phyloP scores from a whole-genome alignment of 2,329 filamentous ascomycete species.

The Aaosphaeria arxii region DNA sequence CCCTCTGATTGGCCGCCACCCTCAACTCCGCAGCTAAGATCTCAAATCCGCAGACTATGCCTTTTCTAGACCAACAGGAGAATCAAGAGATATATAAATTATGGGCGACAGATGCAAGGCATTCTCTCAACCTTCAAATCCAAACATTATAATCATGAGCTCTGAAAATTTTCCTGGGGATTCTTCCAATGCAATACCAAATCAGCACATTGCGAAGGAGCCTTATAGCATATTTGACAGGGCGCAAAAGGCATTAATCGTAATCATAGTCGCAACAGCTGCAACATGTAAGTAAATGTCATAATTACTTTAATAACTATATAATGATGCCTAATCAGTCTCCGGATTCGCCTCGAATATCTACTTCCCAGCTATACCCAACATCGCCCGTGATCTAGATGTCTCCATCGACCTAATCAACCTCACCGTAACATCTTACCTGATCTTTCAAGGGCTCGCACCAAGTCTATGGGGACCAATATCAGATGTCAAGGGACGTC shows the following conservation, averaged over 20 bases:
- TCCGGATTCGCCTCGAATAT: constrained; percentile 34
- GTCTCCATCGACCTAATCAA: constrained; percentile 37
- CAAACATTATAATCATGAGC: too few species aligned
- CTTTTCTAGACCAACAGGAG: too few species aligned
- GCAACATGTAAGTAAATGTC: neutral
- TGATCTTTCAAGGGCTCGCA: constrained; percentile 45
- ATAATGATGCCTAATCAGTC: neutral
- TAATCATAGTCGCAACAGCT: neutral
- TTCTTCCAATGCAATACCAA: too few species aligned
- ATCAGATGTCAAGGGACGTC: constrained; percentile 41
- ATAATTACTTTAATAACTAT: neutral
- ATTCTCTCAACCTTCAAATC: too few species aligned
- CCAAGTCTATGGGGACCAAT: constrained; percentile 43
- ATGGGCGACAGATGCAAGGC: too few species aligned
- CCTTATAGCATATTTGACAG: neutral
- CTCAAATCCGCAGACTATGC: too few species aligned
- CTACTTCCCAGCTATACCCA: constrained; percentile 46
- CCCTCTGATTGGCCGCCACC: too few species aligned
- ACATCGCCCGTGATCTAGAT: constrained; percentile 40
- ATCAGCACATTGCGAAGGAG: neutral
- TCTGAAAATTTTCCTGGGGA: too few species aligned
- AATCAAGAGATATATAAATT: too few species aligned
- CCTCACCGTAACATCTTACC: constrained; percentile 46
- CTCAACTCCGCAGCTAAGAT: too few species aligned
- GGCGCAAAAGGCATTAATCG: neutral